These are phyloP conservation scores for Lizanozyma gosingica DNA, from an alignment of 1,139 yeast genomes.

Conservation along the genomic window DNA sequence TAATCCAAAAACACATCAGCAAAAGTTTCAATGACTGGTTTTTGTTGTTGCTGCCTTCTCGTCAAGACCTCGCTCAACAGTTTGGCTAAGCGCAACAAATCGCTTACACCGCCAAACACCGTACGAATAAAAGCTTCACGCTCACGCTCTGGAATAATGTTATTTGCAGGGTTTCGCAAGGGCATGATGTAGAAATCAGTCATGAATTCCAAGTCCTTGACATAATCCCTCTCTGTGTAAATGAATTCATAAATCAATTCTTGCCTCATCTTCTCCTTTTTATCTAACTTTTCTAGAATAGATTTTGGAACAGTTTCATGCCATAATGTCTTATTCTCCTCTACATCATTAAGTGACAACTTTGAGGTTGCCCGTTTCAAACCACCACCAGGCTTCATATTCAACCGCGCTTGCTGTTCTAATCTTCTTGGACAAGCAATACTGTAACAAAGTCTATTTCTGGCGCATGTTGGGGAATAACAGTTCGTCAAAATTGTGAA, in stretches of 20 bases:
- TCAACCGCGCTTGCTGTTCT: constrained; percentile 90
- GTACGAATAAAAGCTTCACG: constrained; percentile 86
- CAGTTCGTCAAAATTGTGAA: constrained; percentile 90
- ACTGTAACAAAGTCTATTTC: constrained; percentile 82
- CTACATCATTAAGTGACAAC: constrained; percentile 67
- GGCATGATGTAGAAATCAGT: constrained; percentile 95
- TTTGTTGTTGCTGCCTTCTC: constrained; percentile 75
- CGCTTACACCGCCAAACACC: constrained; percentile 86
- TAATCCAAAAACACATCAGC: constrained; percentile 83
- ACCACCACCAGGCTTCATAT: constrained; percentile 84
- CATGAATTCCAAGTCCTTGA: constrained; percentile 85
- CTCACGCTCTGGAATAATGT: constrained; percentile 80
- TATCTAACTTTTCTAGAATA: constrained; percentile 69
- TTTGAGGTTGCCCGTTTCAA: constrained; percentile 75
- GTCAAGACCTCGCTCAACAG: constrained; percentile 84
- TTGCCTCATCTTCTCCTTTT: constrained; percentile 84
- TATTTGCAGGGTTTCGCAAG: constrained; percentile 60
- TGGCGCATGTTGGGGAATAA: constrained; percentile 92
- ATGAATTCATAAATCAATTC: constrained; percentile 92
- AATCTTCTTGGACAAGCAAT: constrained; percentile 96
- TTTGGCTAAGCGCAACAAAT: constrained; percentile 75
- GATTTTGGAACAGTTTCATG: constrained; percentile 84
- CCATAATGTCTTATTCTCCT: constrained; percentile 86
- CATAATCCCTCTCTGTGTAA: constrained; percentile 91
- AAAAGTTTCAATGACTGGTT: constrained; percentile 73